Base-by-base conservation (phyloP, 495 filamentous ascomycete genomes). In the Neurospora intermedia region DNA sequence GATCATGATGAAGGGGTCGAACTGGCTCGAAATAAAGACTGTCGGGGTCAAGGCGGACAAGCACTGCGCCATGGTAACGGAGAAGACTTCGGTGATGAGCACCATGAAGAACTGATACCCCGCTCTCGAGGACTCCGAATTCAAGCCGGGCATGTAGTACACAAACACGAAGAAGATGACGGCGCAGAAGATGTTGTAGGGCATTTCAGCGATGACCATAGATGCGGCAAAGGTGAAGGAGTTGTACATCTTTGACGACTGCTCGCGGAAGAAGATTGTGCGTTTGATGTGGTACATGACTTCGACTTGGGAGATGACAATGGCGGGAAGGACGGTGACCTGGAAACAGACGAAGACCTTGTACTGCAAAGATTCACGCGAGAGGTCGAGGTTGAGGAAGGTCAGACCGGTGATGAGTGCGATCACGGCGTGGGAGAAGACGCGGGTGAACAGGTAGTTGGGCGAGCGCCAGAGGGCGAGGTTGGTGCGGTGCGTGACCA, bases 81-180 rank as follows among this genome's bases (percentile, higher is more conserved):
- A 87, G 80, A 94, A 93, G 31, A 93, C 77, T 76, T 94, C 91
- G 3, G 89, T 92, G 78, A 94, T 87, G 11, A 94, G 84, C 66
- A 95, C 84, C 81, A 96, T 92, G 81, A 94, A 82, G 84, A 94
- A 94, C 76, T 93, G 91, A 80, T 93, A 94, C 0, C 93, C 93
- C 0, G 93, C 89, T 6, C 92, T 87, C 16, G 79, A 81, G 1
- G 88, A 75, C 4, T 82, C 85, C 10, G 80, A 70, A 62, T 87
- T 85, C 76, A 92, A 85, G 1, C 89, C 89, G 1, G 89, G 88
- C 74, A 93, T 90, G 81, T 89, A 94, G 83, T 93, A 94, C 11
- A 94, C 80, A 0, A 90, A 91, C 4, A 94, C 75, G 83, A 89
- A 95, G 84, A 94, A 95, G 73, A 80, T 81, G 20, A 92, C 87